Percentiles rank a stretch among this genome's conserved stretches.
Conservation (phyloP, 352 stramenopile genomes). For the Phytophthora brassicae region DNA sequence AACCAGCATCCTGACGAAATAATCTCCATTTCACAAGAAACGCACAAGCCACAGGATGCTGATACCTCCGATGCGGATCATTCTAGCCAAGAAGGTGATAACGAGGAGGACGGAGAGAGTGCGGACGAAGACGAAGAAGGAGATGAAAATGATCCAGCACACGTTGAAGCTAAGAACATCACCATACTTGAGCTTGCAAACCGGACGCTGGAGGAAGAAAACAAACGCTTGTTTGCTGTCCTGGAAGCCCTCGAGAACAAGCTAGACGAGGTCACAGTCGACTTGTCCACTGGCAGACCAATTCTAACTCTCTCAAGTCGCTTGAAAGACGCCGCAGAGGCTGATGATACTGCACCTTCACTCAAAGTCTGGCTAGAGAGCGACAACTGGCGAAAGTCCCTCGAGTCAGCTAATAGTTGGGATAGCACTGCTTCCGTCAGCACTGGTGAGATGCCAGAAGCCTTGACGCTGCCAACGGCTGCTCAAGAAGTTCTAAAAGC, state of each 20-base stretch:
- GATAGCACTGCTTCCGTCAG: not conserved
- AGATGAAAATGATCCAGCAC: conserved; percentile 20
- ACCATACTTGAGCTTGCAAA: conserved; percentile 43
- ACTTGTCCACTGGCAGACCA: conserved; percentile 38
- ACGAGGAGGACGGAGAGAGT: conserved; percentile 29
- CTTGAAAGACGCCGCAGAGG: conserved; percentile 1
- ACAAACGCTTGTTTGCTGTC: conserved; percentile 49
- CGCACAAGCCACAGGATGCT: conserved; percentile 15
- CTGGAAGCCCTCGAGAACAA: conserved; percentile 49
- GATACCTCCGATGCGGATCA: conserved; percentile 27
- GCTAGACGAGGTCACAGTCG: conserved; percentile 48
- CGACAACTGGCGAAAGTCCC: conserved; percentile 45
- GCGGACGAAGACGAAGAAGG: conserved; percentile 17
- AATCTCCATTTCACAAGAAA: conserved; percentile 5
- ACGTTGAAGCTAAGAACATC: conserved; percentile 23
- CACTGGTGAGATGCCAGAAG: not conserved
- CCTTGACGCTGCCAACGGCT: not conserved
- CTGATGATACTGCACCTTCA: conserved; percentile 13
- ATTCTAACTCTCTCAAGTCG: conserved; percentile 34
- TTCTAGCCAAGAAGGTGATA: conserved; percentile 31
- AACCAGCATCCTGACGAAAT: conserved; percentile 28
- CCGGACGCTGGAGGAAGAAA: conserved; percentile 47
- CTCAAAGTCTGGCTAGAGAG: conserved; percentile 65
- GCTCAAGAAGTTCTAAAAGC: conserved; percentile 10
- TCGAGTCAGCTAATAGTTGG: no score